A percentile compares a stretch with the other conserved stretches of the same genome.
phyloP scores from a whole-genome alignment of 495 filamentous ascomycete genomes.

The Hyaloscypha finlandica region DNA sequence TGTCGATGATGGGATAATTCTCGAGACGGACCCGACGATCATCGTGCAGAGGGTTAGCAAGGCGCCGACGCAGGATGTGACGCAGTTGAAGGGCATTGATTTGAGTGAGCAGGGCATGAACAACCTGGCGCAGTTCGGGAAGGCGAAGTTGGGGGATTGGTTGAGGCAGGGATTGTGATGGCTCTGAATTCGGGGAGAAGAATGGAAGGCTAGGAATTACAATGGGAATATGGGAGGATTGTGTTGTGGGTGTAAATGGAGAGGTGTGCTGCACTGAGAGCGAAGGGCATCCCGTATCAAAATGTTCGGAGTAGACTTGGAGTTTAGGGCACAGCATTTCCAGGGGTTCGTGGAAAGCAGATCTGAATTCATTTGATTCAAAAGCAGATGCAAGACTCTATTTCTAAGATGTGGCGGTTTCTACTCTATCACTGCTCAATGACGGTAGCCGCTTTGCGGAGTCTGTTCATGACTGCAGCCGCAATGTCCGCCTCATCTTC shows the following conservation, averaged over 20 bases:
- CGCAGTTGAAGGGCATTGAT: constrained; percentile 89
- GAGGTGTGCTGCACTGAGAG: background rate
- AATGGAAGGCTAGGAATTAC: background rate
- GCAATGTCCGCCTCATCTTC: constrained; percentile 78
- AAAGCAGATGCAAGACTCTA: background rate
- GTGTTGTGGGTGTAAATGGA: too few species aligned
- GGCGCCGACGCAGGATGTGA: constrained; percentile 86
- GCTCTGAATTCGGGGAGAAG: background rate
- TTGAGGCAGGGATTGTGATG: constrained; percentile 65
- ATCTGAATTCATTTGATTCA: constrained; percentile 13
- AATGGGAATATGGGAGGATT: background rate
- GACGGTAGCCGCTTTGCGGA: constrained; percentile 50
- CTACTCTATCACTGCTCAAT: constrained; percentile 31
- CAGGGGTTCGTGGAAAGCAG: constrained; percentile 16
- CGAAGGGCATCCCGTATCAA: background rate
- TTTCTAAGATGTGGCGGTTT: background rate
- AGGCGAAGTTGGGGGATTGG: constrained; percentile 86
- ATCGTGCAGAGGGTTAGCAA: constrained; percentile 88
- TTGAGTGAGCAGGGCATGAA: constrained; percentile 93
- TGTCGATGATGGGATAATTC: constrained; percentile 92
- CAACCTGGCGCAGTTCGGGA: constrained; percentile 94
- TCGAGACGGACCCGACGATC: constrained; percentile 93
- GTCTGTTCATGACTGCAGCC: constrained; percentile 89
- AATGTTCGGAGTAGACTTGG: constrained; percentile 17
- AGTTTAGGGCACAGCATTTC: constrained; percentile 22